Percentiles rank a stretch among this genome's conserved stretches.
phyloP scores from a whole-genome alignment of 306 rosid species.

The Heteromeles arbutifolia region DNA sequence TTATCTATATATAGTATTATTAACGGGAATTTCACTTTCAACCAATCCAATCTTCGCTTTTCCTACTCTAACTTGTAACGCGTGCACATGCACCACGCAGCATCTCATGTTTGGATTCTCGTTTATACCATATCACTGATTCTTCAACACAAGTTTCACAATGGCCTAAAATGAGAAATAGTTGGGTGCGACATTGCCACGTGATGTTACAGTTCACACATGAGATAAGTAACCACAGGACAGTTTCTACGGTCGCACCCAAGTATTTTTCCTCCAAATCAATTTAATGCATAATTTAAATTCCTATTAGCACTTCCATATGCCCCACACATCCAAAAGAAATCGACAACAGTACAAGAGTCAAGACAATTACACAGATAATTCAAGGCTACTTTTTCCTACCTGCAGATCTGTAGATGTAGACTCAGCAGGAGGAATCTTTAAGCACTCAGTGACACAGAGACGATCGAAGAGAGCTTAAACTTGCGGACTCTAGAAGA shows the following conservation, averaged over 20 bases:
- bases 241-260: neutral
- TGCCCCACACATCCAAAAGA: neutral
- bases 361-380: neutral
- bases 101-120: neutral
- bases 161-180: neutral
- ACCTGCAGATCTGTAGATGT: neutral
- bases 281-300: too few species aligned
- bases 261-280: too few species aligned
- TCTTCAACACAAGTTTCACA: neutral
- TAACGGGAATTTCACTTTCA: neutral
- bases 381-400: neutral
- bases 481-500: slow-evolving; percentile 54
- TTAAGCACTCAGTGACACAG: slow-evolving; percentile 77
- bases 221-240: too few species aligned
- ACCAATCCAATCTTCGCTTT: neutral
- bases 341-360: neutral
- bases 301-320: neutral
- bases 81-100: neutral
- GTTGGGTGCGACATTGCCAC: neutral
- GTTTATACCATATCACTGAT: neutral
- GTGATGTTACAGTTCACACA: neutral
- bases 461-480: slow-evolving; percentile 62
- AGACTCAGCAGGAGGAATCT: neutral
- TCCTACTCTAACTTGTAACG: neutral
- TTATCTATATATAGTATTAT: too few species aligned